Evolutionary conservation across 2,329 filamentous ascomycete genomes (phyloP).

Genomic region (Fusarium cyanostomum): DNA sequence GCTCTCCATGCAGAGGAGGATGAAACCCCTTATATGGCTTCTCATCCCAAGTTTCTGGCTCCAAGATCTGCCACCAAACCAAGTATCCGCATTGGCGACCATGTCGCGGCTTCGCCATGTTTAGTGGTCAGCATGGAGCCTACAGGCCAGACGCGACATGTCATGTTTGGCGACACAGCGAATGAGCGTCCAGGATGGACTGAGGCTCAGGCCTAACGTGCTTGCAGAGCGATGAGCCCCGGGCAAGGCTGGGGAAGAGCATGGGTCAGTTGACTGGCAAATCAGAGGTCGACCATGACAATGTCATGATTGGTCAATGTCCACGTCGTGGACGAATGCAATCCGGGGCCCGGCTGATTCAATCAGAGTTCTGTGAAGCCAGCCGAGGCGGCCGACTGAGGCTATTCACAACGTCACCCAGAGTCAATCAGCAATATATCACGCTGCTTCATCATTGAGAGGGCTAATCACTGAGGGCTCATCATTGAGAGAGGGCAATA

Average conservation of each 20-base stretch:
- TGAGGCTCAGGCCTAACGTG: neutral
- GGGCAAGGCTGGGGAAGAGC: conserved; percentile 10
- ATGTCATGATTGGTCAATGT: neutral
- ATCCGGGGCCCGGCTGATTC: too few relatives aligned
- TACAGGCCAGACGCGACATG: too few relatives aligned
- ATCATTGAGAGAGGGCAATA: conserved; percentile 20
- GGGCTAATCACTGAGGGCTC: conserved; percentile 11
- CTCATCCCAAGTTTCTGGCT: too few relatives aligned
- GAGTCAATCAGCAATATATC: neutral
- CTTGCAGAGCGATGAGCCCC: neutral
- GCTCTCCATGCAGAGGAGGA: neutral
- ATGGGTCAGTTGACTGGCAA: neutral
- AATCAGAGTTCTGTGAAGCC: too few relatives aligned
- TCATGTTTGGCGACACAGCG: conserved; percentile 13
- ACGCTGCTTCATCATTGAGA: neutral
- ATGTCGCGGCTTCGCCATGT: neutral
- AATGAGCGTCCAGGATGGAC: neutral
- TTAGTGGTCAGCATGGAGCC: too few relatives aligned
- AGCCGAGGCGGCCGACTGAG: too few relatives aligned
- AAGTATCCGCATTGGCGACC: too few relatives aligned
- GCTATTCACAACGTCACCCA: neutral
- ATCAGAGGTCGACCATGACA: neutral
- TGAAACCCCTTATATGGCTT: neutral
- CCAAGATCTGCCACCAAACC: too few relatives aligned
- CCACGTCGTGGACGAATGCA: too few relatives aligned